These are phyloP conservation scores for Sporobolus alterniflorus DNA, from an alignment of 202 grass and related monocot genomes.

Conservation along the genomic window DNA sequence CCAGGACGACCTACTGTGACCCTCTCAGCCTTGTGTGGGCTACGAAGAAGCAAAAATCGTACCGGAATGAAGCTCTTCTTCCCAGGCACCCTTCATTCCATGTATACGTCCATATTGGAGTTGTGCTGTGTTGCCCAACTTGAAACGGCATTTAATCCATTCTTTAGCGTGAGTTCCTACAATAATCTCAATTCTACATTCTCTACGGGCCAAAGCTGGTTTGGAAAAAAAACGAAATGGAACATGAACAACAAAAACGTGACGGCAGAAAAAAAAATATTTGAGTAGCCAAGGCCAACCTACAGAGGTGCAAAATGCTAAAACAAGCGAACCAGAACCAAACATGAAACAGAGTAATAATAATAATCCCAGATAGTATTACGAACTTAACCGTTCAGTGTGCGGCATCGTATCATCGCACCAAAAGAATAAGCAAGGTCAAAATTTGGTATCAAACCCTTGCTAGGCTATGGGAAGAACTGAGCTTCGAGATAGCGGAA, in stretches of 20 bases:
- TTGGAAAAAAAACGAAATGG: background rate
- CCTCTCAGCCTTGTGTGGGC: no score
- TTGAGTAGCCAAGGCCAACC: background rate
- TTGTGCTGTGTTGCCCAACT: background rate
- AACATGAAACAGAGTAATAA: background rate
- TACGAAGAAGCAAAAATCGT: background rate
- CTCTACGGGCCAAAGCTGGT: background rate
- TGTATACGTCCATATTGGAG: no score
- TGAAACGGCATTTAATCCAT: background rate
- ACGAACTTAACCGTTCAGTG: background rate
- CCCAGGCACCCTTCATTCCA: no score
- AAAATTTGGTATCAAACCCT: slow-evolving; percentile 23
- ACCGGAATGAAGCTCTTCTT: no score
- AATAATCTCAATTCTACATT: background rate
- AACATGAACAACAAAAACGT: background rate
- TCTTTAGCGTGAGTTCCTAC: background rate
- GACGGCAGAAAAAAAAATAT: background rate
- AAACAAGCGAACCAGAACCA: background rate
- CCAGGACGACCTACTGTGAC: slow-evolving; percentile 55
- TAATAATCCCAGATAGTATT: background rate
- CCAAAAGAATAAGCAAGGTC: slow-evolving; percentile 20
- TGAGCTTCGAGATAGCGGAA: slow-evolving; percentile 23
- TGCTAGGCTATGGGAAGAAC: slow-evolving; percentile 5
- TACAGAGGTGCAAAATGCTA: background rate
- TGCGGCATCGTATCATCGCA: background rate